Percentiles rank a stretch among this genome's conserved stretches.
phyloP scores from a whole-genome alignment of 495 filamentous ascomycete genomes.

The Clavariopsis aquatica region DNA sequence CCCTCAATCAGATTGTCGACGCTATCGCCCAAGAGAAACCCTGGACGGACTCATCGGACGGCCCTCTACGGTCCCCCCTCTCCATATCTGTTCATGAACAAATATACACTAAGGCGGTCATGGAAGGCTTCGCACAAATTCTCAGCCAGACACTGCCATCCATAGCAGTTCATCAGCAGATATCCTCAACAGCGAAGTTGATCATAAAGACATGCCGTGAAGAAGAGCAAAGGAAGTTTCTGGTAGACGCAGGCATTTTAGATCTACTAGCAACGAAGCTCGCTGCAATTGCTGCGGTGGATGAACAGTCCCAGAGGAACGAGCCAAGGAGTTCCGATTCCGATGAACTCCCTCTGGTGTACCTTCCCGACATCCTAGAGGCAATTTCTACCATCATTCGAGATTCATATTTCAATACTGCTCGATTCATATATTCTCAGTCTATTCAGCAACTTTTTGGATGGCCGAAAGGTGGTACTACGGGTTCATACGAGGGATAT shows the following conservation, averaged over 20 bases:
- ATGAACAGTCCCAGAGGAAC: slow-evolving; percentile 57
- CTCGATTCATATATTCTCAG: slow-evolving; percentile 75
- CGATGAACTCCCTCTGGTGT: slow-evolving; percentile 55
- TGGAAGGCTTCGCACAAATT: slow-evolving; percentile 62
- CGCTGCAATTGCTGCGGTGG: slow-evolving; percentile 68
- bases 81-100: slow-evolving; percentile 54
- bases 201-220: slow-evolving; percentile 69
- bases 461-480: slow-evolving; percentile 9
- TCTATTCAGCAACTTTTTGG: slow-evolving; percentile 58
- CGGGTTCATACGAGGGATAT: slow-evolving; percentile 20
- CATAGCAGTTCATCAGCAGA: slow-evolving; percentile 61
- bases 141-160: slow-evolving; percentile 59
- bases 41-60: slow-evolving; percentile 51
- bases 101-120: slow-evolving; percentile 62
- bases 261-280: slow-evolving; percentile 77
- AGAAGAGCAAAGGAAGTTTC: slow-evolving; percentile 64
- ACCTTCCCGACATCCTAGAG: slow-evolving; percentile 72
- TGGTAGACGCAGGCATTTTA: slow-evolving; percentile 72
- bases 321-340: slow-evolving; percentile 44
- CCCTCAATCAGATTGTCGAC: slow-evolving; percentile 71
- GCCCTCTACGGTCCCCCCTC: slow-evolving; percentile 43
- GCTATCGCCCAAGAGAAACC: slow-evolving; percentile 49
- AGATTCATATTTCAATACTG: slow-evolving; percentile 74
- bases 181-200: slow-evolving; percentile 65
- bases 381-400: slow-evolving; percentile 77